Evolutionary conservation across 2,329 filamentous ascomycete species (phyloP), one percentile per base, ranked within the genome.

Genomic region (Cladophialophora yegresii): DNA sequence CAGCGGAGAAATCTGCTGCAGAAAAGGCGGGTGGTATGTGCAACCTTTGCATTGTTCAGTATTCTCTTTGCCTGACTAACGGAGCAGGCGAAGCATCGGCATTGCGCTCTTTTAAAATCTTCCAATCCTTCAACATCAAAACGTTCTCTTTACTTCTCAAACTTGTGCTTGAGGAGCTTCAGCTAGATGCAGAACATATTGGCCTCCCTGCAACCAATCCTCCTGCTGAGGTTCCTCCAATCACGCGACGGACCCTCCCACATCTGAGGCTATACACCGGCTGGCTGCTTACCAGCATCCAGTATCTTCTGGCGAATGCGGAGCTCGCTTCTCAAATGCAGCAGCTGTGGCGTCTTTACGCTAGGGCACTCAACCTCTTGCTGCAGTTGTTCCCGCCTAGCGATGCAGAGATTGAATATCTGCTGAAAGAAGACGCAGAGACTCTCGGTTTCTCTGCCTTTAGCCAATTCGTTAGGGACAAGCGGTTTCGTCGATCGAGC

Each of bases 371-470:
- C 57, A 88, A 85, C 45, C 77, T 85, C 12, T 75, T 90, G 30
- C 82, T 82, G 8, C 82, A 82, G 2, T 83, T 81, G 20, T 89
- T 89, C 68, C 82, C 86, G 22, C 80, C 85, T 32, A 77, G 81
- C 54, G 78, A 82, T 49, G 78, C 90, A 32, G 80, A 83, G 2
- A 32, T 36, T n/a, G 77, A 81, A 45, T 90, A 91, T 72, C 79
- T 90, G 71, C 79, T 91, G 3, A 84, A 88, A 66, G 88, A 91
- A 73, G 88, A 91, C 72, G 83, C 84, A 62, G 84, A 87, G 60
- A 88, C 85, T 2, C 78, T 89, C 66, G 87, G 85, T 0, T 90
- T 90, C 72, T 80, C 82, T 67, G 87, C 88, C 0, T 76, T 90
- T 23, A 76, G 82, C 50, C 79, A 80, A 36, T 13, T 66, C 54